phyloP scores from a whole-genome alignment of 2,329 filamentous ascomycete species.

The Phoma sp. region DNA sequence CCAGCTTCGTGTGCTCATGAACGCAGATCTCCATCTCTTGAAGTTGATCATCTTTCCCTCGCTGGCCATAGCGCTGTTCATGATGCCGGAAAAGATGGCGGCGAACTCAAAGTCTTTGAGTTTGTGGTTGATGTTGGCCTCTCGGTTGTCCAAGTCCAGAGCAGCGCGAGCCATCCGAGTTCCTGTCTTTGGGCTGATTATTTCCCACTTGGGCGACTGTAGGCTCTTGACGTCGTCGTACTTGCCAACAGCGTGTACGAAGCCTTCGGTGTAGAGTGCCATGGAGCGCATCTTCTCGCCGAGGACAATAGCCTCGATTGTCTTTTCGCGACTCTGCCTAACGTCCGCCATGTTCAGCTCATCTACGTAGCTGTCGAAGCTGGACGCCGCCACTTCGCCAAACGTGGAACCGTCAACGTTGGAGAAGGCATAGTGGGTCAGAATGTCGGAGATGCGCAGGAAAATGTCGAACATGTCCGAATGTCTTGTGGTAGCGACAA shows the following conservation, averaged over 20 bases:
- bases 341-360: conserved; percentile 82
- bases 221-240: conserved; percentile 75
- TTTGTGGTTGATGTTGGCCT: conserved; percentile 73
- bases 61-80: conserved; percentile 78
- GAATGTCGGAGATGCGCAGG: conserved; percentile 64
- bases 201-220: conserved; percentile 71
- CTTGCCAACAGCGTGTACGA: conserved; percentile 89
- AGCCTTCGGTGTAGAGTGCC: conserved; percentile 87
- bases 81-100: conserved; percentile 85
- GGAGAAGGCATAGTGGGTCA: conserved; percentile 66
- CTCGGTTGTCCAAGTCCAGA: conserved; percentile 77
- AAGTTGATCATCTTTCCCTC: conserved; percentile 83
- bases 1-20: conserved; percentile 76
- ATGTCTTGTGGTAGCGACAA: conserved; percentile 65
- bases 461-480: conserved; percentile 67
- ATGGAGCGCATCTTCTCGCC: conserved; percentile 86
- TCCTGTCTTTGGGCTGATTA: conserved; percentile 74
- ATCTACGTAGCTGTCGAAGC: conserved; percentile 78
- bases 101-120: conserved; percentile 93
- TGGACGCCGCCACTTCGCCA: conserved; percentile 67
- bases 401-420: conserved; percentile 70
- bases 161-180: conserved; percentile 83
- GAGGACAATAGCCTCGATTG: conserved; percentile 85
- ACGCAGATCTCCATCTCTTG: conserved; percentile 81
- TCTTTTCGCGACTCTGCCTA: conserved; percentile 83